Percentiles rank a stretch among this genome's conserved stretches.
Evolutionary conservation across 306 rosid species (phyloP).

Genomic region (Vigna radiata): DNA sequence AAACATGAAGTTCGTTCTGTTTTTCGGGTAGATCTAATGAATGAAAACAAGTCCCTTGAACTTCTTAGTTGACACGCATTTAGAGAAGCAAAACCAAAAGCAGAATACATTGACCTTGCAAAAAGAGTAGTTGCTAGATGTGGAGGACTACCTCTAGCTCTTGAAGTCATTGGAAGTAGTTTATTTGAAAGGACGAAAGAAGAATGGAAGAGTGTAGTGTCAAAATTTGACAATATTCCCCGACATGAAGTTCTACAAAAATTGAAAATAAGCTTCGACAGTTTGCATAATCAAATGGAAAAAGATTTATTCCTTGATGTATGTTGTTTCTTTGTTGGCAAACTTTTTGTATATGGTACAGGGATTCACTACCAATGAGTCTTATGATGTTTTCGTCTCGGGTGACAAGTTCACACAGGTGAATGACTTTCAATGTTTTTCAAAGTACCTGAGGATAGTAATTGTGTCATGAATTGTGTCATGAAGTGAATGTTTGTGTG

Average conservation of each 20-base stretch:
- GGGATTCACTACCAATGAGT: no score
- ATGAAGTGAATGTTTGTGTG: constrained; percentile 16
- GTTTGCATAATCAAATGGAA: no score
- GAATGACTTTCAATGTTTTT: neutral
- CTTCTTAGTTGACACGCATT: neutral
- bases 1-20: neutral
- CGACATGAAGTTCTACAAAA: no score
- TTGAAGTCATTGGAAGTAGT: neutral
- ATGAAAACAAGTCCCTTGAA: neutral
- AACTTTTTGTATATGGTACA: no score
- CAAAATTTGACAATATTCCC: no score
- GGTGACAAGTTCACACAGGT: neutral
- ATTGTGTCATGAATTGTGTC: neutral
- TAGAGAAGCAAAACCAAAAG: neutral
- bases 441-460: neutral
- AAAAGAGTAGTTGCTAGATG: neutral
- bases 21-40: no score
- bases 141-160: neutral
- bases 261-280: no score
- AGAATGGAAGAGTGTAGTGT: no score
- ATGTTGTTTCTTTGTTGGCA: no score
- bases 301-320: no score
- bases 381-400: neutral
- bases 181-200: no score
- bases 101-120: neutral